Percentiles rank a stretch among this genome's conserved stretches.
Evolutionary conservation across 2,329 filamentous ascomycete species (phyloP).

Genomic region (Penicillium expansum): DNA sequence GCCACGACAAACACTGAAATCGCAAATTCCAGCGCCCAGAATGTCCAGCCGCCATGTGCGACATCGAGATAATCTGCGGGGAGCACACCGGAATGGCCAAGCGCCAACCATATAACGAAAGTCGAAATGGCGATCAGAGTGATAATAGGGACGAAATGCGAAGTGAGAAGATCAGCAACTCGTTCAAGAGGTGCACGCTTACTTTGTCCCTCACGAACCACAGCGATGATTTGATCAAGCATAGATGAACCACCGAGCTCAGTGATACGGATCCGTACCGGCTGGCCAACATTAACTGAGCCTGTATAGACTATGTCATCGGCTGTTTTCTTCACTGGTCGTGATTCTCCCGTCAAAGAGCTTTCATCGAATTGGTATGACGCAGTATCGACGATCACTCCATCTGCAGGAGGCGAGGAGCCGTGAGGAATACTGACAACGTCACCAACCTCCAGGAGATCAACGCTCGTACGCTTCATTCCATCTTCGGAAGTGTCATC

Average conservation of each 20-base stretch:
- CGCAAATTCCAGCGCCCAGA: constrained; percentile 61
- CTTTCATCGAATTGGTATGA: constrained; percentile 80
- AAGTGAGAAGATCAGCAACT: constrained; percentile 48
- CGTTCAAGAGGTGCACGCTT: constrained; percentile 50
- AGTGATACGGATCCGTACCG: constrained; percentile 45
- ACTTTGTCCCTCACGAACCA: constrained; percentile 50
- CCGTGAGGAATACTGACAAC: constrained; percentile 73
- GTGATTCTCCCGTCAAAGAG: constrained; percentile 67
- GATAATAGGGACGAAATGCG: constrained; percentile 51
- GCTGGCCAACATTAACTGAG: constrained; percentile 48
- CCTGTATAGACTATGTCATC: constrained; percentile 48
- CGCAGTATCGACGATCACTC: constrained; percentile 55
- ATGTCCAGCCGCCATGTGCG: constrained; percentile 51
- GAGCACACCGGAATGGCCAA: constrained; percentile 45
- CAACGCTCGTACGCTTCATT: constrained; percentile 54
- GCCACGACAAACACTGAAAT: constrained; percentile 86
- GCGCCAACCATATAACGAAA: constrained; percentile 47
- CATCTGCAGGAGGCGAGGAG: constrained; percentile 80
- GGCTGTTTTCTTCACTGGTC: constrained; percentile 42
- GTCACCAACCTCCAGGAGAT: constrained; percentile 73
- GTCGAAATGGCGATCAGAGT: constrained; percentile 49
- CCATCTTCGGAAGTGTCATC: constrained; percentile 12
- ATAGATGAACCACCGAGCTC: constrained; percentile 49
- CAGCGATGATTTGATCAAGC: constrained; percentile 50
- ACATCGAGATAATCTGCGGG: constrained; percentile 52